phyloP scores from a whole-genome alignment of 1,139 yeast genomes.

The Taiozyma sp. region DNA sequence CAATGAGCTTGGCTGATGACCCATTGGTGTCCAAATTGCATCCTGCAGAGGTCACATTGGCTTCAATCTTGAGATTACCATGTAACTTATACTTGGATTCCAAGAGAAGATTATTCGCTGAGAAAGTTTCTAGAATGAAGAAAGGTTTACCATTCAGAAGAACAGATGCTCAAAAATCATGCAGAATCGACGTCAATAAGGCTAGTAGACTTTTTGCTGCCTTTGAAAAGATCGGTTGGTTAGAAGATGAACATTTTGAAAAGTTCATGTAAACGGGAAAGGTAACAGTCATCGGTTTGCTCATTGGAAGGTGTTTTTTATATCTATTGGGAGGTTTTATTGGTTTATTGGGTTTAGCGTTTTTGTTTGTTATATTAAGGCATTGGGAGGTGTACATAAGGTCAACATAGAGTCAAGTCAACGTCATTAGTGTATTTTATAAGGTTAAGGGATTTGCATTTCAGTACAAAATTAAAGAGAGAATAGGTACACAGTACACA shows the following conservation, averaged over 20 bases:
- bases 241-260: conserved; percentile 68
- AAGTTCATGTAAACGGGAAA: conserved; percentile 2
- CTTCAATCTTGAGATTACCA: conserved; percentile 84
- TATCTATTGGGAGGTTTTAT: not conserved
- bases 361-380: not conserved
- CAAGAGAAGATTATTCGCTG: conserved; percentile 82
- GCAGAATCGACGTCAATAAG: conserved; percentile 94
- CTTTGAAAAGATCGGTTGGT: conserved; percentile 94
- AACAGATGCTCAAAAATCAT: conserved; percentile 97
- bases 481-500: not conserved
- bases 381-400: not conserved
- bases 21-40: conserved; percentile 69
- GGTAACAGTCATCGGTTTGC: no score
- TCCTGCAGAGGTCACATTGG: conserved; percentile 87
- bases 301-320: no score
- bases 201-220: conserved; percentile 92
- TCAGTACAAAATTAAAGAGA: no score
- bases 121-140: conserved; percentile 74
- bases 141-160: conserved; percentile 83
- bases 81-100: conserved; percentile 87
- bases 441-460: not conserved
- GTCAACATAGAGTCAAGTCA: not conserved
- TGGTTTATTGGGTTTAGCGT: not conserved
- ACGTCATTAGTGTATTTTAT: not conserved
- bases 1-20: conserved; percentile 82